Evolutionary conservation across 345 rosid genomes (phyloP), one percentile per base, ranked within the genome.

Genomic region (Eutrema heterophyllum): DNA sequence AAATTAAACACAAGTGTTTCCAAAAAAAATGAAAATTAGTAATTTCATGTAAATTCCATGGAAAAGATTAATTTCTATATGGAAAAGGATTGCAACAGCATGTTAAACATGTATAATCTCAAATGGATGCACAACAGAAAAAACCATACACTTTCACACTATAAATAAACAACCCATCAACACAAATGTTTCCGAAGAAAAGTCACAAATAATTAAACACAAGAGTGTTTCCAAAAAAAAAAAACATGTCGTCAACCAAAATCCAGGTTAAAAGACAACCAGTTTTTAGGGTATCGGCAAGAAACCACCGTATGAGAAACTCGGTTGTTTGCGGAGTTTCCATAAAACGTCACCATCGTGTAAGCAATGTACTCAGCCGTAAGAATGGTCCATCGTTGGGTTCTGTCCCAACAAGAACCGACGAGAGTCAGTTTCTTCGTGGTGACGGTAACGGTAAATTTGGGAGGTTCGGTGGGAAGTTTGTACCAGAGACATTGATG

Each of bases 381-480:
- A 44, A 16, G 14, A 38, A 5, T 21, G 46, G 61, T 58, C 53
- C 38, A 12, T 14, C 64, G 32, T 53, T 61, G 51, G 52, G 6
- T 44, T 52, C 2, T 71, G 46, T 69, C 44, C 72, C 66, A 45
- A 39, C 38, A 70, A 70, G 27, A 69, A 54, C 79, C 29, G 36
- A 44, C 21, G 26, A 54, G 75, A 69, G 43, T 7, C 57, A 7
- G 60, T 56, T 36, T 48, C 18, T 41, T 57, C 2, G 29, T 55
- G 39, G 35, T 36, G 16, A 36, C 56, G n/a, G 9, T 53, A 38
- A 30, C 7, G 80, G 80, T 39, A 30, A 39, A 72, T 92, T 84
- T 43, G 98, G 96, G 26, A 83, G 68, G 70, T 89, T 85, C 71
- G 96, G 98, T 40, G 96, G 98, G 46, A 89, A 83, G 74, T 92